Base-by-base conservation (phyloP, 2,329 filamentous ascomycete genomes). In the Paecilomyces dactylethromorphus region DNA sequence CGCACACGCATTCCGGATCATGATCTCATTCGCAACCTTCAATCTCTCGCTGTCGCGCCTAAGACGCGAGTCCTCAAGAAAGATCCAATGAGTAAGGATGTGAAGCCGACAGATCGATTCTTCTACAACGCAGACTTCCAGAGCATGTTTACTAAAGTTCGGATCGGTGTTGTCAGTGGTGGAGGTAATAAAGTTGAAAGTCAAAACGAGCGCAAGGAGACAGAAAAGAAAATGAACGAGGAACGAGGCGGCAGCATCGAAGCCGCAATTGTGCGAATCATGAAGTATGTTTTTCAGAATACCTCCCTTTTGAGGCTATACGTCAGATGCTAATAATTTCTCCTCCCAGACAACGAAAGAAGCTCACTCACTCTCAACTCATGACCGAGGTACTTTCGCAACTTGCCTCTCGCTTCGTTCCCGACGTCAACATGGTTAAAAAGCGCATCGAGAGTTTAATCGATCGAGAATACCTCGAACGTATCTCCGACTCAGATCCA, bases 111-210 rank as follows among this genome's bases (percentile, higher is more conserved):
- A 0, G 93, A 97, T 72, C 82, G 77, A 26, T 97, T 97, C 73
- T 82, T 78, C 8, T 96, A 92, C 80, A 97, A 97, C 70, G 79
- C 87, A 32, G 81, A 85, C 13, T 97, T 96, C 75, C 81, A 85
- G 54, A 92, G 90, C 76, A 92, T 91, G 70, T 87, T 89, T 55
- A 83, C 94, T 68, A 91, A 90, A 72, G 91, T 97, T 76, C 96
- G 96, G 74, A 90, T 94, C 21, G 91, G 91, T 22, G 88, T 94
- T 4, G 89, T 96, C 65, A 89, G 82, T 56, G 76, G 85, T 55
- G 85, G 87, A 1, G 84, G 87, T 18, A 95, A 91, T 71, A 94
- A 91, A 75, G 89, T 96, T 0, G 93, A 97, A 75, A 91, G 85
- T 56, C 79, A 82, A 56, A 78, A 80, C 32, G 85, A 87, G 72